These are phyloP conservation scores for Myxozyma vanderwaltii DNA, from an alignment of 805 yeast species.

Conservation along the genomic window DNA sequence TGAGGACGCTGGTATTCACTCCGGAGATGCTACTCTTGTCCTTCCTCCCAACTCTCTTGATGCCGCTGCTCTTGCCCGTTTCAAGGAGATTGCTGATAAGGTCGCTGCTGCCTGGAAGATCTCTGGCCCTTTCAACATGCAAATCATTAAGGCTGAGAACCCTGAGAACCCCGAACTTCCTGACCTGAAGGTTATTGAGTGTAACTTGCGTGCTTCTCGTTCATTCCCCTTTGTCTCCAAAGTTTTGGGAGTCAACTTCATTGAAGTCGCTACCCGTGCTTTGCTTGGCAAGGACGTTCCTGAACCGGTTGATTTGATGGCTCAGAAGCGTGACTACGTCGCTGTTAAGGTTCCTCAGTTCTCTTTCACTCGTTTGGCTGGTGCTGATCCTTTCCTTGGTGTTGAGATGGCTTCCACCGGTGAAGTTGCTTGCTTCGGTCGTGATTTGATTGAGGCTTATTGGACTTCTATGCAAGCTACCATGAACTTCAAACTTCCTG, in stretches of 20 bases:
- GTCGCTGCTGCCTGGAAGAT: conserved; percentile 94
- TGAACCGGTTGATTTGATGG: conserved; percentile 82
- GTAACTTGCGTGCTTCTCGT: conserved; percentile 97
- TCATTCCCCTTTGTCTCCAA: conserved; percentile 99
- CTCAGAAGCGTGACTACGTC: conserved; percentile 67
- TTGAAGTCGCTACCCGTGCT: conserved; percentile 91
- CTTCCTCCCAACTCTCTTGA: conserved; percentile 86
- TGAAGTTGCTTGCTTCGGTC: conserved; percentile 97
- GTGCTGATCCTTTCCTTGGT: conserved; percentile 98
- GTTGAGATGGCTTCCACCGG: conserved; percentile 99
- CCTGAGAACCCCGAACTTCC: conserved; percentile 59
- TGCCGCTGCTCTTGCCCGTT: conserved; percentile 64
- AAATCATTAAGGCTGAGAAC: conserved; percentile 78
- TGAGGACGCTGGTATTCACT: conserved; percentile 98
- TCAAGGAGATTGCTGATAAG: conserved; percentile 87
- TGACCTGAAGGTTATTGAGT: conserved; percentile 92
- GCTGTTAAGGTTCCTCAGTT: conserved; percentile 98
- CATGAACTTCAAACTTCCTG: conserved; percentile 94
- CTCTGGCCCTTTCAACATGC: conserved; percentile 99
- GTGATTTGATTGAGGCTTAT: conserved; percentile 82
- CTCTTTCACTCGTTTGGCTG: conserved; percentile 96
- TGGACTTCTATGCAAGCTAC: conserved; percentile 97
- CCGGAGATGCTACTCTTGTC: conserved; percentile 96
- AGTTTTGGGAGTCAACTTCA: conserved; percentile 92
- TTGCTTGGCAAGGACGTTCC: conserved; percentile 71